These are phyloP conservation scores for Globisporangium splendens DNA, from an alignment of 352 stramenopile species.

Conservation along the genomic window DNA sequence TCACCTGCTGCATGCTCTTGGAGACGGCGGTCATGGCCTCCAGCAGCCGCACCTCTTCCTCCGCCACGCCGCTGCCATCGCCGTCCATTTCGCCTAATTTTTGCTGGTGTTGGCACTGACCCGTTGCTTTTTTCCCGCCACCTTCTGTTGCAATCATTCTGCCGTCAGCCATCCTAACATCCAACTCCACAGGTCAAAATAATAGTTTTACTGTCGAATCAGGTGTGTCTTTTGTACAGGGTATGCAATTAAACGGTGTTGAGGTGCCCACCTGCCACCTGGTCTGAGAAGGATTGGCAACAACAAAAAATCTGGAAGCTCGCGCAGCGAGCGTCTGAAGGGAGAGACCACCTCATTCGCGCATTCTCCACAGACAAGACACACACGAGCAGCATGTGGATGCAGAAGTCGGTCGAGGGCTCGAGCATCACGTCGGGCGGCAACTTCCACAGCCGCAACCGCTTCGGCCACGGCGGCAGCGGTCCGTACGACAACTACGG, in stretches of 20 bases:
- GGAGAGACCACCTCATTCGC: not conserved
- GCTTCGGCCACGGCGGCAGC: conserved; percentile 16
- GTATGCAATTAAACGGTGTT: not conserved
- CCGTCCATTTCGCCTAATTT: conserved; percentile 19
- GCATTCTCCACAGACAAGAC: not conserved
- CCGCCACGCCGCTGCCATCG: conserved; percentile 21
- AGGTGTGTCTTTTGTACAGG: not conserved
- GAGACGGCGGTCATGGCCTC: conserved; percentile 37
- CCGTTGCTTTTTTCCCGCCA: conserved; percentile 1
- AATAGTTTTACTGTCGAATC: not conserved
- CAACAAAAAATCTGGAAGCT: conserved; percentile 9
- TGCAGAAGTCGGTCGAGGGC: conserved; percentile 59
- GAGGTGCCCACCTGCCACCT: not conserved
- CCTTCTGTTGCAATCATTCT: not conserved
- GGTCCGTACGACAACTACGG: conserved; percentile 30
- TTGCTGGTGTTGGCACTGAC: conserved; percentile 1
- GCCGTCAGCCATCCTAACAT: not conserved
- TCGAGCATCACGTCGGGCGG: conserved; percentile 27
- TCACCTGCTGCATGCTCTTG: conserved; percentile 39
- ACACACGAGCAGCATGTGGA: conserved; percentile 39
- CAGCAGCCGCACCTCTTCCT: conserved; percentile 49
- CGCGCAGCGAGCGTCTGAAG: not conserved
- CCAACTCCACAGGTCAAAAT: conserved; percentile 11
- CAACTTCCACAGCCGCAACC: conserved; percentile 53
- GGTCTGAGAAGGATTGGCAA: not conserved